Conservation (phyloP, 371 early-diverging fungal genomes). For the Syncephalastrum monosporum region DNA sequence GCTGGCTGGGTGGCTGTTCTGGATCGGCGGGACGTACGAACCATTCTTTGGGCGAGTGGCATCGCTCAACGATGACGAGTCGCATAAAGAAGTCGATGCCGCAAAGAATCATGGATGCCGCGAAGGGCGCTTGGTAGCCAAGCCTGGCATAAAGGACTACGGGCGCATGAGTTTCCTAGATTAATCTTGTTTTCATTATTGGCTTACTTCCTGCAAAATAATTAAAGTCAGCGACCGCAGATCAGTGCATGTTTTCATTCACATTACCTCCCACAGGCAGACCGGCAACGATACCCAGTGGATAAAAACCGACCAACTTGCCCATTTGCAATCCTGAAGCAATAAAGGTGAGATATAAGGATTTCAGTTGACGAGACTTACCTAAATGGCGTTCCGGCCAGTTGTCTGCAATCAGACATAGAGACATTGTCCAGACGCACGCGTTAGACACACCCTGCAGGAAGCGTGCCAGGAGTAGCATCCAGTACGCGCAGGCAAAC, state of each 20-base stretch:
- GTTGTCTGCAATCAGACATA: slow-evolving; percentile 63
- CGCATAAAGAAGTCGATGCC: slow-evolving; percentile 56
- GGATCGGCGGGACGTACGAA: slow-evolving; percentile 16
- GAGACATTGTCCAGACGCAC: slow-evolving; percentile 63
- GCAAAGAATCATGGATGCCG: slow-evolving; percentile 66
- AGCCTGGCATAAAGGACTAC: slow-evolving; percentile 57
- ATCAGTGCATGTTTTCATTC: slow-evolving; percentile 11
- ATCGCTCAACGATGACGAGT: slow-evolving; percentile 50
- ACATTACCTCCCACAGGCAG: slow-evolving; percentile 60
- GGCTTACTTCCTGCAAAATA: too few relatives aligned
- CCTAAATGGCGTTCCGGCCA: slow-evolving; percentile 58
- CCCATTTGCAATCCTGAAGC: slow-evolving; percentile 55
- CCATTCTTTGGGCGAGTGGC: slow-evolving; percentile 44
- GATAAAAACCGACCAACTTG: slow-evolving; percentile 60
- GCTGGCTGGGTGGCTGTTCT: slow-evolving; percentile 4
- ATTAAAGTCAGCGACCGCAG: not conserved
- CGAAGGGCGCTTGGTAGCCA: slow-evolving; percentile 70
- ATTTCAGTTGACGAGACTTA: slow-evolving; percentile 2
- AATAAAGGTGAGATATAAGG: not conserved
- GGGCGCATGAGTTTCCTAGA: not conserved
- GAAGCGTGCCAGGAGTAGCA: slow-evolving; percentile 62
- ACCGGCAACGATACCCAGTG: slow-evolving; percentile 62
- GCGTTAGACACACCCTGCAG: slow-evolving; percentile 68
- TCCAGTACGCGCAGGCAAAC: slow-evolving; percentile 52
- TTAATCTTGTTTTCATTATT: not conserved